A percentile compares a stretch with the other conserved stretches of the same genome.
These are phyloP conservation scores for Sonneratia alba DNA, from an alignment of 345 rosid species.

Conservation along the genomic window DNA sequence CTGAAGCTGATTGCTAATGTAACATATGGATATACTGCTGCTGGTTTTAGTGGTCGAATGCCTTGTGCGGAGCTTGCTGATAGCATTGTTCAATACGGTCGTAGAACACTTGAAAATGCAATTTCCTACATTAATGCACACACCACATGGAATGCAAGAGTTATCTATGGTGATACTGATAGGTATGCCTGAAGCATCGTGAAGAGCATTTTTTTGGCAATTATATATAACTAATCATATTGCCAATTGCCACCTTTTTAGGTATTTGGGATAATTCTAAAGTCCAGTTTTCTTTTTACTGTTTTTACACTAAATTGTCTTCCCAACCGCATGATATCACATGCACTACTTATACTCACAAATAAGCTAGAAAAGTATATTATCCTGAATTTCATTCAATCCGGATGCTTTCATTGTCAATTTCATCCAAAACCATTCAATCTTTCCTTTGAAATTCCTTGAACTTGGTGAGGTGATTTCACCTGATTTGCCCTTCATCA, in stretches of 20 bases:
- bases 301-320: neutral
- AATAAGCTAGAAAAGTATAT: neutral
- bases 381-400: neutral
- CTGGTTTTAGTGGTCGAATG: conserved; percentile 99
- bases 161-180: conserved; percentile 95
- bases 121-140: conserved; percentile 65
- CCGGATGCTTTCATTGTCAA: neutral
- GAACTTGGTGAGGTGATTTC: neutral
- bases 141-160: conserved; percentile 74
- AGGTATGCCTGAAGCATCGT: conserved; percentile 41
- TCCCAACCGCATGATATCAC: neutral
- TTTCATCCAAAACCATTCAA: neutral
- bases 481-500: neutral
- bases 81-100: conserved; percentile 98
- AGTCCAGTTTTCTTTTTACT: neutral
- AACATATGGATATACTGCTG: conserved; percentile 96
- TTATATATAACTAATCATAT: neutral
- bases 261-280: neutral
- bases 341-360: neutral
- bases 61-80: conserved; percentile 99
- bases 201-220: neutral
- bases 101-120: conserved; percentile 85
- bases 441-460: neutral
- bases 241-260: neutral
- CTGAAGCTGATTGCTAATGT: conserved; percentile 95